Percentiles rank a stretch among this genome's conserved stretches.
Conservation (phyloP, 2,329 filamentous ascomycete genomes). For the Colletotrichum lupini region DNA sequence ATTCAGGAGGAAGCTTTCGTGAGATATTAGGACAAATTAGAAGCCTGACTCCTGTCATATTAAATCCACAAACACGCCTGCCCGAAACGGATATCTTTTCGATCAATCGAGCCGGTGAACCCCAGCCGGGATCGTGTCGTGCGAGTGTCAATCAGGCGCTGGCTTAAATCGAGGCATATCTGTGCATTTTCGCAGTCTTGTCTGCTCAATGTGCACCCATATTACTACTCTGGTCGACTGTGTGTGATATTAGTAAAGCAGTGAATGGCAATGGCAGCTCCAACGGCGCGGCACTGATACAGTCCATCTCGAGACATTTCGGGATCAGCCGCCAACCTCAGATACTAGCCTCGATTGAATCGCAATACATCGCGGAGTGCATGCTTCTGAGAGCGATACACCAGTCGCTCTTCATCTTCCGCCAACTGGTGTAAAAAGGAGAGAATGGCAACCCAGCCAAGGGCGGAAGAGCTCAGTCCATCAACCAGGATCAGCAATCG, state of each 20-base stretch:
- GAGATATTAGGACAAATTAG: not conserved
- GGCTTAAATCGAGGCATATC: slow-evolving; percentile 15
- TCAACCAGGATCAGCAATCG: slow-evolving; percentile 19
- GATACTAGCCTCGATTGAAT: not conserved
- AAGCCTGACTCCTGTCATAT: slow-evolving; percentile 9
- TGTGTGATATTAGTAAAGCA: not conserved
- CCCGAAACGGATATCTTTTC: slow-evolving; percentile 11
- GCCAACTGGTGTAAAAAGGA: not conserved
- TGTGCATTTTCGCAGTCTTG: not conserved
- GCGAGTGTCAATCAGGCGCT: not conserved
- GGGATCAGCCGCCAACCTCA: not conserved
- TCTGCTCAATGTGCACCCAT: not conserved
- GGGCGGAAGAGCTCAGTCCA: slow-evolving; percentile 11
- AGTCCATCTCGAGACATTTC: not conserved
- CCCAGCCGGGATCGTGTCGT: slow-evolving; percentile 10
- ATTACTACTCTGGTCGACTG: not conserved
- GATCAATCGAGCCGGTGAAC: slow-evolving; percentile 13
- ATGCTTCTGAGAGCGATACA: not conserved
- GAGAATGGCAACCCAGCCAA: not conserved
- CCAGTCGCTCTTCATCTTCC: not conserved
- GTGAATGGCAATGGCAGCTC: not conserved
- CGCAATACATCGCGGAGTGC: not conserved
- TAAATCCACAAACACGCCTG: slow-evolving; percentile 8
- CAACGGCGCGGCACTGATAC: not conserved
- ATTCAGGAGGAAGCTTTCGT: slow-evolving; percentile 8